These are phyloP conservation scores for Leishmania tropica DNA, from an alignment of 208 protist genomes.

Conservation along the genomic window DNA sequence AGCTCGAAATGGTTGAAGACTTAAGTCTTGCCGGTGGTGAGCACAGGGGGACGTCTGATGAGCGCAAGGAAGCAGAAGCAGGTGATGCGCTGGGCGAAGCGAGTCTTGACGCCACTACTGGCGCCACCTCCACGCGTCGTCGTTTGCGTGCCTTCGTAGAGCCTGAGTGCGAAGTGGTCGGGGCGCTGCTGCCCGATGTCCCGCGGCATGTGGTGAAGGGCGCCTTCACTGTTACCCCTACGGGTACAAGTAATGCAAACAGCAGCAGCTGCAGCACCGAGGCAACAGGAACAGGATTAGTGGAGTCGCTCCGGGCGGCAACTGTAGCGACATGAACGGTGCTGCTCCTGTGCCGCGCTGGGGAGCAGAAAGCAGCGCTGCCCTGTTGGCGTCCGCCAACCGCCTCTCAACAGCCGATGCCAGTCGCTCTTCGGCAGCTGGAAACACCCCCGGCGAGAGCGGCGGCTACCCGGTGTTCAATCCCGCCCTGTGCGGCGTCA, in stretches of 20 bases:
- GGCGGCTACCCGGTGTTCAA: conserved; percentile 46
- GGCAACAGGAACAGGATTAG: neutral
- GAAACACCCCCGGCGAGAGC: conserved; percentile 4
- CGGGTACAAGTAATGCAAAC: neutral
- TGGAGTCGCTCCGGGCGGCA: neutral
- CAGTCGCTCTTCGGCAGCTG: conserved; percentile 9
- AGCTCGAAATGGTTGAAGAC: neutral
- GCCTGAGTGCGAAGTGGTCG: conserved; percentile 1
- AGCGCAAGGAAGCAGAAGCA: neutral
- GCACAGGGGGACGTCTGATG: neutral
- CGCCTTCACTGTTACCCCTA: conserved; percentile 18
- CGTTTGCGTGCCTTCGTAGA: conserved; percentile 14
- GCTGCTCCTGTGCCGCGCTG: neutral
- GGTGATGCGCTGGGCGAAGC: neutral
- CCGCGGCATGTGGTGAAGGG: conserved; percentile 13
- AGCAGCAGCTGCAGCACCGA: neutral
- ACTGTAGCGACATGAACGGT: neutral
- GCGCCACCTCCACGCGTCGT: neutral
- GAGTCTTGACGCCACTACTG: neutral
- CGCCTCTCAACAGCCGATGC: conserved; percentile 18
- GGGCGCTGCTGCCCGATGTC: conserved; percentile 15
- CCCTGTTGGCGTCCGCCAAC: neutral
- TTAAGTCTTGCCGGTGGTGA: neutral
- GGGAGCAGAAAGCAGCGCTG: neutral
- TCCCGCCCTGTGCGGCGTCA: conserved; percentile 26